Conservation (phyloP, 73 alveolate species). For the Durusdinium trenchii region DNA sequence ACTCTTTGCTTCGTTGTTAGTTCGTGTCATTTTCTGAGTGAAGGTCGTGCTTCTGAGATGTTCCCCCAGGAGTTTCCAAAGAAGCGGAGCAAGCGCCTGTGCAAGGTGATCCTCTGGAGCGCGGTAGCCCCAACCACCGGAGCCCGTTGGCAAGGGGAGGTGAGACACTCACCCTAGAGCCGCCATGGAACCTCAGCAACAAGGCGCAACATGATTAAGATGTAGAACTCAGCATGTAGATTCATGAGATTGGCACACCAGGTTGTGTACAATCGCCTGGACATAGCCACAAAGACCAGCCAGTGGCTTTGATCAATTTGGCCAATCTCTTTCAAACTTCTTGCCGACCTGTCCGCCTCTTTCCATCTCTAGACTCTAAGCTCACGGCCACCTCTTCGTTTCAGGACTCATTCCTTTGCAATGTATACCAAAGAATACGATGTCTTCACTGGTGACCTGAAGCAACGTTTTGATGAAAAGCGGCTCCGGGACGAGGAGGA, state of each 20-base stretch:
- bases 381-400: too few species aligned
- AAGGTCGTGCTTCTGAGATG: neutral
- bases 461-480: conserved; percentile 68
- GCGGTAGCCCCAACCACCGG: neutral
- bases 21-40: neutral
- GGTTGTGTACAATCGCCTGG: conserved; percentile 72
- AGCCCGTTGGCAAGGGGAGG: conserved; percentile 63
- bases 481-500: conserved; percentile 85
- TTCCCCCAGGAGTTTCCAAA: conserved; percentile 35
- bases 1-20: too few species aligned
- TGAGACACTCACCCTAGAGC: conserved; percentile 77
- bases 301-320: conserved; percentile 13
- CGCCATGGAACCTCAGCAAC: conserved; percentile 67
- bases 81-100: neutral
- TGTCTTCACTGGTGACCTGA: conserved; percentile 85
- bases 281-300: conserved; percentile 50
- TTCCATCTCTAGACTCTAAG: too few species aligned
- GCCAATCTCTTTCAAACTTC: neutral
- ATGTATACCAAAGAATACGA: conserved; percentile 84
- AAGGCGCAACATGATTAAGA: conserved; percentile 59
- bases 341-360: too few species aligned
- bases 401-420: conserved; percentile 79
- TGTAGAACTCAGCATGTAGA: neutral
- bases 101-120: conserved; percentile 33
- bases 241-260: neutral